Base-by-base conservation (phyloP, 2,329 filamentous ascomycete species). In the Magnaporthiopsis incrustans region DNA sequence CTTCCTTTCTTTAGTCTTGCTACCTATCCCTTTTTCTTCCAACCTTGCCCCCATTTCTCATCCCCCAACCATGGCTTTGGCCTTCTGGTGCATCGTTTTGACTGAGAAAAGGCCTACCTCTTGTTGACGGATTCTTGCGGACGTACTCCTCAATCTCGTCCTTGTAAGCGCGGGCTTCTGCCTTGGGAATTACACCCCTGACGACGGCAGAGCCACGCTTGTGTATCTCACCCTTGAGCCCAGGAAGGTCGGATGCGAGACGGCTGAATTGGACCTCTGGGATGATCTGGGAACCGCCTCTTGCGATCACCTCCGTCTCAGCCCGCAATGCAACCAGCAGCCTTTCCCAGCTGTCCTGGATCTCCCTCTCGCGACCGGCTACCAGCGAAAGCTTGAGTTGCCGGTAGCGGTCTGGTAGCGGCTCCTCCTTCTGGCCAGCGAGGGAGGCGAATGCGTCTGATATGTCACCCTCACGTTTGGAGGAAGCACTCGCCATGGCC, bases 121-220 rank as follows among this genome's bases (percentile, higher is more conserved):
- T 81, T 4, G 85, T 87, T 4, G 76, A 77, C 0, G 85, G 82
- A 70, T 92, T 92, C 63, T 80, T 80, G 15, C 75, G 76, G 8
- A 90, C 82, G 68, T 92, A 92, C 10, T 84, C 82, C 67, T 86
- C 82, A 7, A 89, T 76, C 65, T 87, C 81, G 11, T 78, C 77
- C 74, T 92, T 92, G 69, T 86, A 89, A 1, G 76, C 78, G 60
- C 88, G 76, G 0, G 89, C 89, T 71, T 89, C 83, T 1, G 77
- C 73, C 68, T 85, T 82, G 0, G 86, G 82, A 18, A 92, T 74
- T 4, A 91, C 89, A 15, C 85, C 85, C 58, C 84, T 80, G 27
- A 92, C 79, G 1, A 92, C 85, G 0, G 84, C 83, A 0, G 81
- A 83, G 11, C 88, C 89, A 1, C 87, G 79, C 68, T 86, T 85